phyloP scores from a whole-genome alignment of 108 stramenopile genomes.

The Stephanodiscus minutulus region DNA sequence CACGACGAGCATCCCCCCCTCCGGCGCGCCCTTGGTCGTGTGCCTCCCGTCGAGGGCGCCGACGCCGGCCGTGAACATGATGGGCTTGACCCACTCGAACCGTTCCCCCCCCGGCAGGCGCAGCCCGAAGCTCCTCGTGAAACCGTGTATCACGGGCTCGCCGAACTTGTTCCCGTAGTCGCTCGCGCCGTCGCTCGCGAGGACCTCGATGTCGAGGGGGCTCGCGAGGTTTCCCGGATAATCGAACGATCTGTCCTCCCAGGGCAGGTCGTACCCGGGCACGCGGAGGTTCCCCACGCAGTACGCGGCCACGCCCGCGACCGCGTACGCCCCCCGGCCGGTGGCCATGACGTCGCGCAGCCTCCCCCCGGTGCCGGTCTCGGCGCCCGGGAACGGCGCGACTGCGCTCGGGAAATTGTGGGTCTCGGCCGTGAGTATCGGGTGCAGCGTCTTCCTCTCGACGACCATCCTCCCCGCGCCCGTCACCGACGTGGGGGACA shows the following conservation, averaged over 20 bases:
- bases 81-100: slow-evolving; percentile 98
- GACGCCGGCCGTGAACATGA: slow-evolving; percentile 99
- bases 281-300: slow-evolving; percentile 98
- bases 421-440: slow-evolving; percentile 98
- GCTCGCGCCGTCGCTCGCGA: slow-evolving; percentile 96
- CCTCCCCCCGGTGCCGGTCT: slow-evolving; percentile 98
- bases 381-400: slow-evolving; percentile 98
- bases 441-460: slow-evolving; percentile 78
- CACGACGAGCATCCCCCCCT: slow-evolving; percentile 95
- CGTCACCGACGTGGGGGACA: slow-evolving; percentile 57
- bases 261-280: slow-evolving; percentile 92
- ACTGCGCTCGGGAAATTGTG: slow-evolving; percentile 99
- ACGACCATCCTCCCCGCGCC: slow-evolving; percentile 64
- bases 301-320: slow-evolving; percentile 94
- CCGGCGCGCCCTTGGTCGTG: slow-evolving; percentile 89
- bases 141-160: slow-evolving; percentile 97
- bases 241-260: slow-evolving; percentile 90
- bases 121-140: slow-evolving; percentile 95
- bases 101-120: slow-evolving; percentile 92
- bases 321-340: slow-evolving; percentile 93
- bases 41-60: slow-evolving; percentile 95
- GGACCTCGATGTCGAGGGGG: slow-evolving; percentile 92
- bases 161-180: slow-evolving; percentile 99
- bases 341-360: slow-evolving; percentile 99
- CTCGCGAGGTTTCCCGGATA: slow-evolving; percentile 90